Conservation (phyloP, 257 asterid genomes). For the Nicotiana benthamiana region DNA sequence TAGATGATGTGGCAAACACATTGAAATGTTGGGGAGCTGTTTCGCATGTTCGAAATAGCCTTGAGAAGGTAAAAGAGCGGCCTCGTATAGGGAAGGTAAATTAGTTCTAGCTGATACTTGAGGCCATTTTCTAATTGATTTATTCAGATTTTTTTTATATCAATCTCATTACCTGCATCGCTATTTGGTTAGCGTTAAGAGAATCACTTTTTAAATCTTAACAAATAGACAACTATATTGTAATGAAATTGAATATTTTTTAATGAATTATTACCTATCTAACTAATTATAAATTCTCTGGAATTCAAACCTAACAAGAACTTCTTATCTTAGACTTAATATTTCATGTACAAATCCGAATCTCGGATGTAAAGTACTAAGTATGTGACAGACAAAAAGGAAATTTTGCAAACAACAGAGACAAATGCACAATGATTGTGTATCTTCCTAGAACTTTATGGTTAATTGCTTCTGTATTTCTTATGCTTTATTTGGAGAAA, state of each 20-base stretch:
- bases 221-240: not conserved
- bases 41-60: slow-evolving; percentile 79
- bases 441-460: not conserved
- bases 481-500: not conserved
- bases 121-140: not conserved
- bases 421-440: not conserved
- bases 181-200: not conserved
- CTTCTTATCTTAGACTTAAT: too few species aligned
- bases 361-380: too few species aligned
- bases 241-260: not conserved
- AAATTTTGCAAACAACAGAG: not conserved
- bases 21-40: slow-evolving; percentile 99
- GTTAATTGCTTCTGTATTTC: not conserved
- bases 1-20: slow-evolving; percentile 85
- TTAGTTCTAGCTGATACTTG: not conserved
- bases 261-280: not conserved
- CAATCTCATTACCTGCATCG: not conserved
- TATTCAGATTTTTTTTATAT: not conserved
- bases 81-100: slow-evolving; percentile 86
- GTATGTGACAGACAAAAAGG: too few species aligned
- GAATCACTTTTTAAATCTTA: not conserved
- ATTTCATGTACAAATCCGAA: too few species aligned
- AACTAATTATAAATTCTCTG: not conserved
- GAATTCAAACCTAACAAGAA: not conserved
- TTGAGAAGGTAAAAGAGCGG: slow-evolving; percentile 75